Evolutionary conservation across 1,284 basidiomycete genomes (phyloP).

Genomic region (Trichosporon sp.): DNA sequence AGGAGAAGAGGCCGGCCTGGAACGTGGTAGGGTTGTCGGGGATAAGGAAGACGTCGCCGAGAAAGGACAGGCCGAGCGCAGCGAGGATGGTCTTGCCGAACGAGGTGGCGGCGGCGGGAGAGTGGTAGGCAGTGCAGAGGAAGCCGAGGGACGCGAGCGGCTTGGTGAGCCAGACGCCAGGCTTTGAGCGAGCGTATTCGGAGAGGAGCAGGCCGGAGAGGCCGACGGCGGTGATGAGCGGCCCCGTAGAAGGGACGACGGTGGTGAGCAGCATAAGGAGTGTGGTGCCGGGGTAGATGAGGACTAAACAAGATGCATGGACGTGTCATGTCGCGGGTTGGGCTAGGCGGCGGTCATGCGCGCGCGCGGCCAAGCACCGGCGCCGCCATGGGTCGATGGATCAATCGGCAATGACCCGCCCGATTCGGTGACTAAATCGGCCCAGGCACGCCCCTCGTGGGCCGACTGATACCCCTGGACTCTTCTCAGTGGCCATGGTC

Average conservation of each 20-base stretch:
- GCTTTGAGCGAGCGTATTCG: background rate
- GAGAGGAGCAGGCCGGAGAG: constrained; percentile 25
- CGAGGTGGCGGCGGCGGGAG: background rate
- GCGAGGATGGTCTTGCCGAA: constrained; percentile 22
- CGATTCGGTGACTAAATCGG: background rate
- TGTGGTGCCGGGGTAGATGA: background rate
- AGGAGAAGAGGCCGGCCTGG: constrained; percentile 29
- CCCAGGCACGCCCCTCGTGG: constrained; percentile 6
- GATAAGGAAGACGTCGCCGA: constrained; percentile 32
- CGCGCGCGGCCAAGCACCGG: background rate
- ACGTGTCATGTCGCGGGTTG: background rate
- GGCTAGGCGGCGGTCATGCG: background rate
- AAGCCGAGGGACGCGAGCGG: constrained; percentile 30
- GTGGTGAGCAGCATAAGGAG: constrained; percentile 17
- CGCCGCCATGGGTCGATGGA: constrained; percentile 3
- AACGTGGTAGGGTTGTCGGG: constrained; percentile 21
- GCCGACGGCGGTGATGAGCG: constrained; percentile 27
- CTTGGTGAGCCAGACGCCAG: constrained; percentile 30
- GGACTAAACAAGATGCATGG: constrained; percentile 1
- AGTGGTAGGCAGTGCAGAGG: constrained; percentile 24
- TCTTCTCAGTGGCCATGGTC: background rate
- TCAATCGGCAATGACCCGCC: constrained; percentile 14
- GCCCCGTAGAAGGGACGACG: constrained; percentile 16
- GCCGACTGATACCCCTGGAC: constrained; percentile 11
- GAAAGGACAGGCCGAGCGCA: constrained; percentile 23